Evolutionary conservation across 495 filamentous ascomycete species (phyloP).

Genomic region (Penicillium tannophilum): DNA sequence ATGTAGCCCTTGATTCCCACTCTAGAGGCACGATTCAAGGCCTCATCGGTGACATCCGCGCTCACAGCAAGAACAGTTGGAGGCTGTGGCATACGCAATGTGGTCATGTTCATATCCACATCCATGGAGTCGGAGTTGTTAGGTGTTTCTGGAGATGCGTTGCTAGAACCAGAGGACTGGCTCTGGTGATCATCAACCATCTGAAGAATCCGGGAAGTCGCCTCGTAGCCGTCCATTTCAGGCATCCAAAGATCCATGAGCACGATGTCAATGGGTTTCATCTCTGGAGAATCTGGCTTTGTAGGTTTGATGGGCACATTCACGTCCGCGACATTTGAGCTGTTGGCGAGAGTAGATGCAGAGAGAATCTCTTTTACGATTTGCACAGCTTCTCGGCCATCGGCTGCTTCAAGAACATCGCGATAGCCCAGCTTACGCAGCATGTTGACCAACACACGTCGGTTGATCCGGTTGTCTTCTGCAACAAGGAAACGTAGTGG

Average conservation of each 20-base stretch:
- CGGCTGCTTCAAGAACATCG: slow-evolving; percentile 67
- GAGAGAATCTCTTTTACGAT: slow-evolving; percentile 53
- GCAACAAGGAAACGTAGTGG: slow-evolving; percentile 74
- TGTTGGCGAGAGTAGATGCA: slow-evolving; percentile 21
- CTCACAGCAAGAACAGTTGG: slow-evolving; percentile 70
- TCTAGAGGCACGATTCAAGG: slow-evolving; percentile 61
- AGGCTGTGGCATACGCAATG: slow-evolving; percentile 18
- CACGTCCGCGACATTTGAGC: background rate
- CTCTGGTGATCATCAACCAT: slow-evolving; percentile 45
- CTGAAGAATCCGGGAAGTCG: slow-evolving; percentile 64
- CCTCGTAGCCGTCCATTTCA: slow-evolving; percentile 79
- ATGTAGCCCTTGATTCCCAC: slow-evolving; percentile 79
- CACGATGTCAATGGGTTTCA: slow-evolving; percentile 63
- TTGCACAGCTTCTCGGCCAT: slow-evolving; percentile 72
- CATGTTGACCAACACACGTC: slow-evolving; percentile 71
- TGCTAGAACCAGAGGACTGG: slow-evolving; percentile 15
- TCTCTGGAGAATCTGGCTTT: slow-evolving; percentile 18
- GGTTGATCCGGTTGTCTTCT: slow-evolving; percentile 81
- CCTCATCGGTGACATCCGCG: slow-evolving; percentile 73
- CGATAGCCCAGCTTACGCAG: slow-evolving; percentile 69
- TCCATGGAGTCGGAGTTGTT: slow-evolving; percentile 23
- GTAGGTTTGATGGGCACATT: slow-evolving; percentile 10
- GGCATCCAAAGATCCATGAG: slow-evolving; percentile 92
- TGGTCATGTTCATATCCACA: slow-evolving; percentile 21
- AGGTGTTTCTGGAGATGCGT: slow-evolving; percentile 8